A percentile compares a stretch with the other conserved stretches of the same genome.
These are phyloP conservation scores for Calonectria pseudoturangicola DNA, from an alignment of 2,329 filamentous ascomycete species.

Conservation along the genomic window DNA sequence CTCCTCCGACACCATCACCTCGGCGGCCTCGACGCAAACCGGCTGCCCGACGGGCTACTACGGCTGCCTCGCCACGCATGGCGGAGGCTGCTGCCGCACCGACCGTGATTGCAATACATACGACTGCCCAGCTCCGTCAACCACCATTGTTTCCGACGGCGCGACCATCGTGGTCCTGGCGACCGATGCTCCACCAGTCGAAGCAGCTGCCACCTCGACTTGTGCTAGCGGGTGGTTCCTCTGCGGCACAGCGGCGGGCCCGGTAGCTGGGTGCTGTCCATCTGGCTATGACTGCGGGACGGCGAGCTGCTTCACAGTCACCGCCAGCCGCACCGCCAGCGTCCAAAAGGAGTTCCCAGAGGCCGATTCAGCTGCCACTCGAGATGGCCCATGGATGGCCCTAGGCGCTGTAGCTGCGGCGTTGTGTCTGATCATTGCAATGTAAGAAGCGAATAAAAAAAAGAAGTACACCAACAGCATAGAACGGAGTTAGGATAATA, in stretches of 20 bases:
- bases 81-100: slow-evolving; percentile 89
- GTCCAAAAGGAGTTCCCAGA: slow-evolving; percentile 72
- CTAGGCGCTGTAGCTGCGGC: slow-evolving; percentile 34
- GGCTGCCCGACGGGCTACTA: slow-evolving; percentile 93
- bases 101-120: slow-evolving; percentile 89
- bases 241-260: slow-evolving; percentile 73
- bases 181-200: slow-evolving; percentile 66
- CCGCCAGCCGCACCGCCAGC: slow-evolving; percentile 72
- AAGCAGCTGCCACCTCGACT: slow-evolving; percentile 60
- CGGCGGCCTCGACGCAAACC: slow-evolving; percentile 58
- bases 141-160: slow-evolving; percentile 80
- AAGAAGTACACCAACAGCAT: slow-evolving; percentile 26
- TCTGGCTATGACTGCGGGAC: slow-evolving; percentile 83
- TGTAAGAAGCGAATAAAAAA: slow-evolving; percentile 8
- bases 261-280: slow-evolving; percentile 89
- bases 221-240: slow-evolving; percentile 91
- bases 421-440: slow-evolving; percentile 31
- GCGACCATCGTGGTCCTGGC: slow-evolving; percentile 82
- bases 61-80: slow-evolving; percentile 88
- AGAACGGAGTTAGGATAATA: slow-evolving; percentile 29
- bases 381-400: slow-evolving; percentile 37
- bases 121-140: slow-evolving; percentile 80
- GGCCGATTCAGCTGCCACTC: slow-evolving; percentile 5
- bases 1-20: slow-evolving; percentile 58
- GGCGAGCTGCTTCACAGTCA: slow-evolving; percentile 79